Base-by-base conservation (phyloP, 2,329 filamentous ascomycete genomes). In the Parascedosporium putredinis region DNA sequence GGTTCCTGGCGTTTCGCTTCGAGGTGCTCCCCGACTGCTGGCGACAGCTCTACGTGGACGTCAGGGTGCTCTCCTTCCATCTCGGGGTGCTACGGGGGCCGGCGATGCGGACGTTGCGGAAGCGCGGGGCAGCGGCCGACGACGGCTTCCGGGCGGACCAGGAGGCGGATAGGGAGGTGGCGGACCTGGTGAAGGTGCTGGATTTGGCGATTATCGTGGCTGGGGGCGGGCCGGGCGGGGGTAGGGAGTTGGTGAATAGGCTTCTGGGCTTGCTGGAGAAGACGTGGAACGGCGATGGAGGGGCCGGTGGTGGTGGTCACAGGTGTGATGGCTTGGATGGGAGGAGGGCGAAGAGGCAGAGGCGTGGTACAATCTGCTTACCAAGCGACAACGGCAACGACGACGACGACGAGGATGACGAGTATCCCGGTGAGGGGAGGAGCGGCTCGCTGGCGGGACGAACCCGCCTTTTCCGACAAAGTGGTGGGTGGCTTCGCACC, bases 31-130 rank as follows among this genome's bases (percentile, higher is more conserved):
- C 83, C 0, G 59, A 63, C 7, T 79, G 75, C 58, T 93, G 86
- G 87, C 71, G 82, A 22, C 71, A 80, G 54, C 65, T 90, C 4
- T 89, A 86, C 60, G 82, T 83, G 1, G 84, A 89, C 50, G 79
- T 83, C 1, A 77, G 78, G 50, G 73, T 91, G 9, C 71, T 86
- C 58, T 77, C 77, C 55, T 83, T 81, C 20, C 67, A 70, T 49
- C 54, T 65, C 18, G 55, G 66, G 8, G 50, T 65, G 18, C 56
- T 54, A 8, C 23, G 24, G 8, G n/a, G n/a, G n/a, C n/a, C n/a
- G n/a, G n/a, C n/a, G n/a, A n/a, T n/a, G n/a, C n/a, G n/a, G n/a
- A n/a, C n/a, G n/a, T 49, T 36, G 6, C 10, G 46, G 46, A 3
- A 38, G 4, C 27, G 47, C 29, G 16, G 23, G 24, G 25, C 12